Evolutionary conservation across 352 stramenopile genomes (phyloP), one percentile per base, ranked within the genome.

Genomic region (Pythium vanterpoolii): DNA sequence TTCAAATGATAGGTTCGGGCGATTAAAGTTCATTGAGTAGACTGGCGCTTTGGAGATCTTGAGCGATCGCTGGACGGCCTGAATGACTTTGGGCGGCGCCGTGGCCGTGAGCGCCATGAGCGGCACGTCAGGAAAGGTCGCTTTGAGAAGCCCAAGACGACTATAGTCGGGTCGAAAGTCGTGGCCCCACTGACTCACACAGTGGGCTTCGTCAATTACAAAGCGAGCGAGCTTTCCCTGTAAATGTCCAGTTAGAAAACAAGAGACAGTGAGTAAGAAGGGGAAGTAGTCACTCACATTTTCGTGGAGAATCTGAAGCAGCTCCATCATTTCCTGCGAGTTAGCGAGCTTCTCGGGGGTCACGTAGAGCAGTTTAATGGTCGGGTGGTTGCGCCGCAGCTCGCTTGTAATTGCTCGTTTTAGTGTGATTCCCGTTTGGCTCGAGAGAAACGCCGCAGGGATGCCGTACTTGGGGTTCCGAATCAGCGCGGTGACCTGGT

Each of bases 291-390:
- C 8, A 71, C 62, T 34, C 48, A 83, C 74, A 21, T 83, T 81
- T 16, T 47, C 39, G 44, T 83, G 67, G 27, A 85, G 59, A 38
- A 73, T 66, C 42, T 89, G 62, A 21, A 92, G 52, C 47, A 89
- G 44, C 1, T 85, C 69, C 60, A 87, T 79, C 80, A 92, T 89
- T 55, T 92, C 78, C 5, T 49, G 58, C 18, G 78, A 90, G 61
- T 87, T 89, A 40, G 71, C 68, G 24, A 98, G 81, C 74, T 97
- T 98, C 72, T 99, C 96, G 0, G 96, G 95, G n/a, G 96, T 98
- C 9, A 98, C 82, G 68, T 98, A 97, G 19, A 98, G 79, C 62
- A 98, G 70, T 40, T 92, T 93, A 26, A 98, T 48, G 39, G 74
- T 86, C 18, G 80, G 76, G 18, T 56, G 45, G 6, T 64, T 56